phyloP scores from a whole-genome alignment of 306 rosid genomes.

The Hippophae gyantsensis region DNA sequence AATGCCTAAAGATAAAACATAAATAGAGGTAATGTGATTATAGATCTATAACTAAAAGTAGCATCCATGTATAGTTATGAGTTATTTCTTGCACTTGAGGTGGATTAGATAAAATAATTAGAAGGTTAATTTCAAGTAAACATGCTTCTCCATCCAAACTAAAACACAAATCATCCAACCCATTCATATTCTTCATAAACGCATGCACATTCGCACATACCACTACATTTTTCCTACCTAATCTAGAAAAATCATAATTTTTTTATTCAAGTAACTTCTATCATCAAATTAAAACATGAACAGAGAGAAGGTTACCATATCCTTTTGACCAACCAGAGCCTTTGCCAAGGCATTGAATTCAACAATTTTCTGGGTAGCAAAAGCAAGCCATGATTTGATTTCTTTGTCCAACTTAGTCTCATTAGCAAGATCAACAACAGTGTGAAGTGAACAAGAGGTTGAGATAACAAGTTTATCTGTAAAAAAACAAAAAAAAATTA shows the following conservation, averaged over 20 bases:
- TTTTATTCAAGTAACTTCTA: not conserved
- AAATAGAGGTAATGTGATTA: not conserved
- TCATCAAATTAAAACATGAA: conserved; percentile 4
- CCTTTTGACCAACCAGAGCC: conserved; percentile 66
- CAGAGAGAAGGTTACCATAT: conserved; percentile 38
- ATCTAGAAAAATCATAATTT: not conserved
- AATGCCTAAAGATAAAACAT: conserved; percentile 43
- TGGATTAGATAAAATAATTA: no score
- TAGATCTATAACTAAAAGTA: no score
- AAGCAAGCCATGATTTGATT: conserved; percentile 86
- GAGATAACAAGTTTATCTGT: conserved; percentile 75
- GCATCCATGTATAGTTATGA: no score
- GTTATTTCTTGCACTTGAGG: no score
- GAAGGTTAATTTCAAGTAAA: no score
- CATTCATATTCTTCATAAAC: not conserved
- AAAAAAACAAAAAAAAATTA: not conserved
- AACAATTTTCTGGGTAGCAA: conserved; percentile 80
- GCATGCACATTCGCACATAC: not conserved
- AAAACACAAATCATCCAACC: not conserved
- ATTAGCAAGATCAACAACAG: conserved; percentile 80
- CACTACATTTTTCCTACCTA: no score
- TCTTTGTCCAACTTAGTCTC: conserved; percentile 82
- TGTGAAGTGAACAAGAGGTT: conserved; percentile 83
- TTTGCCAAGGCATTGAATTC: conserved; percentile 84
- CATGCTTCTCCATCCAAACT: no score